phyloP scores from a whole-genome alignment of 2,329 filamentous ascomycete species.

The Colletotrichum sublineola region DNA sequence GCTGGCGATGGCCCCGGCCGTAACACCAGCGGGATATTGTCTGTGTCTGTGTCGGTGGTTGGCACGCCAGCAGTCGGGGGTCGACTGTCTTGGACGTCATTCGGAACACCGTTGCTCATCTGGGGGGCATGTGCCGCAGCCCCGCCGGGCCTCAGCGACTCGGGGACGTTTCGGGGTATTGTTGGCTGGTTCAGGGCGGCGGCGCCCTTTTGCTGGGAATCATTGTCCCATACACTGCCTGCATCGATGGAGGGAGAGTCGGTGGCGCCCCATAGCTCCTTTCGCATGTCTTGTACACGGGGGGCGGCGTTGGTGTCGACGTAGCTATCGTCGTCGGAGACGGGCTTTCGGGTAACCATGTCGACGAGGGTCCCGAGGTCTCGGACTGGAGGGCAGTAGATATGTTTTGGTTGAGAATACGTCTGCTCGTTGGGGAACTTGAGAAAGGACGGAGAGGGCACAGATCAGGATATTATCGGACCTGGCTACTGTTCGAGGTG shows the following conservation, averaged over 20 bases:
- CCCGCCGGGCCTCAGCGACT: slow-evolving; percentile 51
- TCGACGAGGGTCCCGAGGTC: slow-evolving; percentile 42
- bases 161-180: slow-evolving; percentile 47
- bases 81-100: slow-evolving; percentile 45
- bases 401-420: neutral
- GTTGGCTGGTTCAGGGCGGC: slow-evolving; percentile 18
- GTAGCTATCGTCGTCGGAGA: slow-evolving; percentile 48
- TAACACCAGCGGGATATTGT: slow-evolving; percentile 50
- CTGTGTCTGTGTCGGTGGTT: slow-evolving; percentile 9
- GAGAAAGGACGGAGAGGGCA: neutral
- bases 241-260: slow-evolving; percentile 49
- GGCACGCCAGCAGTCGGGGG: slow-evolving; percentile 12
- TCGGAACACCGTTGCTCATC: slow-evolving; percentile 51
- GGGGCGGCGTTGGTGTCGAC: slow-evolving; percentile 46
- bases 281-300: slow-evolving; percentile 48
- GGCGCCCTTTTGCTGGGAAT: slow-evolving; percentile 35
- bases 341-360: slow-evolving; percentile 60
- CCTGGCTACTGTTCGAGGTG: neutral
- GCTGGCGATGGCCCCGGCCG: slow-evolving; percentile 46
- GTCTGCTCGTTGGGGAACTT: slow-evolving; percentile 15
- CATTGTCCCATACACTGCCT: slow-evolving; percentile 46
- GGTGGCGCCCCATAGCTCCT: slow-evolving; percentile 50
- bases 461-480: neutral
- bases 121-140: slow-evolving; percentile 43
- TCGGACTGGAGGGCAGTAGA: slow-evolving; percentile 25